Percentiles rank a stretch among this genome's conserved stretches.
Evolutionary conservation across 306 rosid species (phyloP).

Genomic region (Herpetospermum pedunculosum): DNA sequence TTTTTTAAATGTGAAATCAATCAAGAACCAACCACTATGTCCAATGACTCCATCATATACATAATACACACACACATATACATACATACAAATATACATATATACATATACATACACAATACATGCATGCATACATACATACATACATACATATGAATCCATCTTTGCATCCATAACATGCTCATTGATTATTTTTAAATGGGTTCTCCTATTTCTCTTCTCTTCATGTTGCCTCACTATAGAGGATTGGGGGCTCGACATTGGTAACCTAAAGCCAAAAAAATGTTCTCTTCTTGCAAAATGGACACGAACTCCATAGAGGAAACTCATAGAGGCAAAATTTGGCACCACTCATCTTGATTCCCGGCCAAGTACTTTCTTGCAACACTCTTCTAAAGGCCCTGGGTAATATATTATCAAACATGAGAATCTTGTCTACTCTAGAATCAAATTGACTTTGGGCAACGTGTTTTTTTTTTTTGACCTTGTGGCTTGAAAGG

Average conservation of each 20-base stretch:
- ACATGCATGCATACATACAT: too few species aligned
- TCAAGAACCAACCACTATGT: not conserved
- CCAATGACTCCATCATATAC: not conserved
- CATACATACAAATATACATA: too few species aligned
- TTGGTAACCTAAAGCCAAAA: not conserved
- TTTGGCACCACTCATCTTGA: not conserved
- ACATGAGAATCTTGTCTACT: too few species aligned
- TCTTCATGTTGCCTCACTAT: not conserved
- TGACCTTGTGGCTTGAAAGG: too few species aligned
- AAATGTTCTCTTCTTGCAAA: not conserved
- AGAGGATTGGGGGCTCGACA: not conserved
- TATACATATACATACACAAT: not conserved
- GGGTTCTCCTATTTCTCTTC: not conserved
- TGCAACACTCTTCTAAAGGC: too few species aligned
- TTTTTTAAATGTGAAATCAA: not conserved
- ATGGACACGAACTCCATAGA: not conserved
- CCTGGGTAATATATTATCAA: too few species aligned
- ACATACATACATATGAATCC: not conserved
- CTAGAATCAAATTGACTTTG: too few species aligned
- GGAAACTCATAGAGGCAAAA: not conserved
- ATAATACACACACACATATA: too few species aligned
- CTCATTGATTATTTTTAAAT: not conserved
- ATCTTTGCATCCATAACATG: not conserved
- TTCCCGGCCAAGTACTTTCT: too few species aligned
- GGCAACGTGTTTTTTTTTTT: too few species aligned